A percentile compares a stretch with the other conserved stretches of the same genome.
Conservation (phyloP, 192 early-diverging fungal species). For the Rhizophagus clarus region DNA sequence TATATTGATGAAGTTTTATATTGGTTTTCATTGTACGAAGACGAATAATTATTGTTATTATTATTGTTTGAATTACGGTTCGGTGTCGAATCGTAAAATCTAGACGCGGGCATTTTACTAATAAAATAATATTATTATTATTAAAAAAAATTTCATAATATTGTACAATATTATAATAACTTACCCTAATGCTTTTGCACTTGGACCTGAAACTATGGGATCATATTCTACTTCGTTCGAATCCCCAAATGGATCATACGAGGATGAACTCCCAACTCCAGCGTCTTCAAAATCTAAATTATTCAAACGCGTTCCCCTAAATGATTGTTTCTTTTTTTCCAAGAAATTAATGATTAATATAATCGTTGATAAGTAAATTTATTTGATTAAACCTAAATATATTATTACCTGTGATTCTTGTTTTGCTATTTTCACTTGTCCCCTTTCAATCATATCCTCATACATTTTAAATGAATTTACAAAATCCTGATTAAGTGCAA, state of each 20-base stretch:
- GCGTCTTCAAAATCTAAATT: background rate
- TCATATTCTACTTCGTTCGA: constrained; percentile 10
- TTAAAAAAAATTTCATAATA: background rate
- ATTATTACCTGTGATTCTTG: constrained; percentile 39
- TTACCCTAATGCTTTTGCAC: constrained; percentile 21
- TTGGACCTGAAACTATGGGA: constrained; percentile 16
- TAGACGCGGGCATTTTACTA: constrained; percentile 3
- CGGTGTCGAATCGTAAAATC: background rate
- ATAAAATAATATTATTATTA: background rate
- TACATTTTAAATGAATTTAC: constrained; percentile 56
- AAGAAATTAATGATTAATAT: too few species aligned
- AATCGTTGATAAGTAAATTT: too few species aligned
- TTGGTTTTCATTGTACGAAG: background rate
- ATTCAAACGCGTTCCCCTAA: background rate
- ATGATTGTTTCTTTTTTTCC: background rate
- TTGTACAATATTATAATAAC: background rate
- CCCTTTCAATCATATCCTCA: constrained; percentile 58
- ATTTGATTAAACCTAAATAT: background rate
- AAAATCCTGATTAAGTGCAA: constrained; percentile 53
- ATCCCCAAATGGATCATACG: constrained; percentile 37
- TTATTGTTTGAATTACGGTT: background rate
- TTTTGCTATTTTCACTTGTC: constrained; percentile 43
- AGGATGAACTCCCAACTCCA: constrained; percentile 6
- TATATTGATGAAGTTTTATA: background rate
- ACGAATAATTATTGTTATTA: background rate